phyloP scores from a whole-genome alignment of 208 protist species.

The Acanthamoeba lenticulata region DNA sequence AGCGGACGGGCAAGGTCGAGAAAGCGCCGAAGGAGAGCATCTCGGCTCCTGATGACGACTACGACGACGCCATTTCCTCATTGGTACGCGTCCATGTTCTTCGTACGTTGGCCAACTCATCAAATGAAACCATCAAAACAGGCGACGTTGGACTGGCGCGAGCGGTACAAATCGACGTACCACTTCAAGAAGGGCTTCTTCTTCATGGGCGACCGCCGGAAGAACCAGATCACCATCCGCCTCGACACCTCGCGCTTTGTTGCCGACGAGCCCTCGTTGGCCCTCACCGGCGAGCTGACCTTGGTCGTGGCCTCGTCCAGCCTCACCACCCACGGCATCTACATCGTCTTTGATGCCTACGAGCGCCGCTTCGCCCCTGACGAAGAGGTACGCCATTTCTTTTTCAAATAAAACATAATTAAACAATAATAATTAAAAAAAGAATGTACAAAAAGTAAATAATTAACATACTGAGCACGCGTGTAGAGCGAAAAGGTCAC shows the following conservation, averaged over 20 bases:
- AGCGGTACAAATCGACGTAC: background rate
- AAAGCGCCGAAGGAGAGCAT: background rate
- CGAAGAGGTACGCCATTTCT: background rate
- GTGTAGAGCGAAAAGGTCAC: background rate
- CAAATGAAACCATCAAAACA: too few relatives aligned
- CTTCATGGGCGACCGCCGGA: background rate
- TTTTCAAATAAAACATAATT: background rate
- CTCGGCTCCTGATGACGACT: background rate
- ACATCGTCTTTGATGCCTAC: background rate
- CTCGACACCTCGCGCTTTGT: background rate
- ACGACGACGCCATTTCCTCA: too few relatives aligned
- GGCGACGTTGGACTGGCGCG: background rate
- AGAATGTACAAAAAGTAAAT: too few relatives aligned
- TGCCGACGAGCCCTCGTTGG: background rate
- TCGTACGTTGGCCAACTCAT: too few relatives aligned
- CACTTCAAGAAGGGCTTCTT: background rate
- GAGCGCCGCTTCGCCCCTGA: background rate
- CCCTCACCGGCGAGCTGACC: background rate
- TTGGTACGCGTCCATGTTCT: too few relatives aligned
- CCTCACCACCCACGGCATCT: background rate
- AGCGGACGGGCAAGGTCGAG: background rate
- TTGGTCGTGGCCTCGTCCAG: background rate
- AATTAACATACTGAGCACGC: too few relatives aligned
- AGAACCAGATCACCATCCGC: background rate
- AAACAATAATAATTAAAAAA: background rate